Percentiles rank a stretch among this genome's conserved stretches.
Conservation (phyloP, 495 filamentous ascomycete genomes). For the Trichoderma virens region DNA sequence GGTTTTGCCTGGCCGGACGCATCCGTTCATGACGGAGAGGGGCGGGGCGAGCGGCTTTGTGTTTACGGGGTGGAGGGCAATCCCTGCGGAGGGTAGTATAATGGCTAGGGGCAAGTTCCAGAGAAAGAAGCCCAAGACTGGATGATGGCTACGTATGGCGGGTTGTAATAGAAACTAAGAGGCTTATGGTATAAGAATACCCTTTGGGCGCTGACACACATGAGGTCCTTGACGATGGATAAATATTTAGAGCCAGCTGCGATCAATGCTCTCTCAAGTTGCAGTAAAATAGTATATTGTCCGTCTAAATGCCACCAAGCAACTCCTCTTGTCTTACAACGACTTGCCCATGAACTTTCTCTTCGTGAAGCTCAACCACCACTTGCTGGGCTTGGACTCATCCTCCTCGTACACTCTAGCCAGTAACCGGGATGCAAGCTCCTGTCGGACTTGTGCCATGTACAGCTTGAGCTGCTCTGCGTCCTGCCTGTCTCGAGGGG, state of each 20-base stretch:
- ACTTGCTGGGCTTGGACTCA: constrained; percentile 81
- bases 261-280: neutral
- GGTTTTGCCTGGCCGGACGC: constrained; percentile 84
- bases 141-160: neutral
- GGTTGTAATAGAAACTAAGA: neutral
- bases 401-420: constrained; percentile 77
- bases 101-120: constrained; percentile 67
- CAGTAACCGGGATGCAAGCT: constrained; percentile 73
- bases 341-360: constrained; percentile 98
- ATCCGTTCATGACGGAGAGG: constrained; percentile 82
- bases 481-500: constrained; percentile 77
- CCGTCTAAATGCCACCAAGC: constrained; percentile 1
- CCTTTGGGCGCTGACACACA: neutral
- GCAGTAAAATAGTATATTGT: neutral
- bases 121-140: constrained; percentile 50
- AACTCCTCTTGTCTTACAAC: constrained; percentile 39
- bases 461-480: constrained; percentile 83
- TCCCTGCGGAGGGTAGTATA: constrained; percentile 69
- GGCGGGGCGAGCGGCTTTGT: constrained; percentile 89
- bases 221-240: neutral
- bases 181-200: neutral
- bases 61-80: constrained; percentile 72
- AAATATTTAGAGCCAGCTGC: neutral
- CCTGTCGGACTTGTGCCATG: constrained; percentile 85
- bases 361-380: constrained; percentile 98